phyloP scores from a whole-genome alignment of 1,284 basidiomycete species.

The Puccinia polysora region DNA sequence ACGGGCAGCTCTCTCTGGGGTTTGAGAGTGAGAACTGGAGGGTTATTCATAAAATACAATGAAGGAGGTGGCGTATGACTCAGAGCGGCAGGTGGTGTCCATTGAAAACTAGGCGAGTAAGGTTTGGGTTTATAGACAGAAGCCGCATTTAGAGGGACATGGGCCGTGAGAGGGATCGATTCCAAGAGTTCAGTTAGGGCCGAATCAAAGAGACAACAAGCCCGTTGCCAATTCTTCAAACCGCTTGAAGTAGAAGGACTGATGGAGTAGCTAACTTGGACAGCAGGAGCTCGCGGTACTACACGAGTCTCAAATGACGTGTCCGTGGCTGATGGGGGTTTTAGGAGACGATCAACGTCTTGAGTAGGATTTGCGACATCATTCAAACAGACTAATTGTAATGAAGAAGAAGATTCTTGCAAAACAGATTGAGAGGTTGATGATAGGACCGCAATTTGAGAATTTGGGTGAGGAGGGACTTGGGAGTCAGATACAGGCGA shows the following conservation, averaged over 20 bases:
- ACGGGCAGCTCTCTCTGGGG: not conserved
- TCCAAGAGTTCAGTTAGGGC: constrained; percentile 13
- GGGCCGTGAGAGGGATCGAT: not conserved
- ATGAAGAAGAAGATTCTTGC: too few species aligned
- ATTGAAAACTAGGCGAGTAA: constrained; percentile 14
- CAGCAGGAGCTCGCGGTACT: not conserved
- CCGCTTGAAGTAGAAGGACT: not conserved
- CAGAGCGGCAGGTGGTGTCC: not conserved
- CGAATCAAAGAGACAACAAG: constrained; percentile 8
- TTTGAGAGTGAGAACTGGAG: constrained; percentile 2
- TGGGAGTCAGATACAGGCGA: too few species aligned
- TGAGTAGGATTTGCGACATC: too few species aligned
- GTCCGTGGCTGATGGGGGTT: not conserved
- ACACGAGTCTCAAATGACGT: not conserved
- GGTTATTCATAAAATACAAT: not conserved
- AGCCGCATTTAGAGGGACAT: not conserved
- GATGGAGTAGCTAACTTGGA: not conserved
- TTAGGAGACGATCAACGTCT: too few species aligned
- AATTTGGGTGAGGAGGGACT: too few species aligned
- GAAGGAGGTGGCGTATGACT: not conserved
- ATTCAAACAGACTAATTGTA: too few species aligned
- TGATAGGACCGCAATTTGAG: too few species aligned
- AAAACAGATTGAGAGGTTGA: too few species aligned
- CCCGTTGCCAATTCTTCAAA: not conserved
- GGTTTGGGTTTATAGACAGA: constrained; percentile 12